These are phyloP conservation scores for Plectranthus barbatus DNA, from an alignment of 257 asterid species.

Conservation along the genomic window DNA sequence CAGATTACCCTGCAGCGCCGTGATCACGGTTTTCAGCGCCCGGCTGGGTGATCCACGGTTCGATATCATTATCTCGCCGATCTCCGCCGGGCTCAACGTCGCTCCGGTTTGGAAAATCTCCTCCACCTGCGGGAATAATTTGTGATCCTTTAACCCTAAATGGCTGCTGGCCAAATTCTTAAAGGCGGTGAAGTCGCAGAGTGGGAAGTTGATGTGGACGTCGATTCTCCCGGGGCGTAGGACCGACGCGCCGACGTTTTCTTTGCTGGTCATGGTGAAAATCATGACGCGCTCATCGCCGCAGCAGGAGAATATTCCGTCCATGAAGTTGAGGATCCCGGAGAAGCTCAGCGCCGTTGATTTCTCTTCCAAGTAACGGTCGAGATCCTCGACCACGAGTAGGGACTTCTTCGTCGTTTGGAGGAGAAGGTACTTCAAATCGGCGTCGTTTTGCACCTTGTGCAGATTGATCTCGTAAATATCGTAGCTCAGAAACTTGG, in stretches of 20 bases:
- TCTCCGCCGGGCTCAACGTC: constrained; percentile 74
- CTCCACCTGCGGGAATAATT: constrained; percentile 67
- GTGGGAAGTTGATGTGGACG: constrained; percentile 70
- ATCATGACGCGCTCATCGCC: constrained; percentile 84
- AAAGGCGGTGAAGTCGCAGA: constrained; percentile 71
- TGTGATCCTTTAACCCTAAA: constrained; percentile 72
- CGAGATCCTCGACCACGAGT: constrained; percentile 77
- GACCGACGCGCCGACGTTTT: constrained; percentile 43
- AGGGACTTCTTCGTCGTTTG: constrained; percentile 67
- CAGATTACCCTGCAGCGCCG: constrained; percentile 55
- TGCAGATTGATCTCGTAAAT: constrained; percentile 67
- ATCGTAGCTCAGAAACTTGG: constrained; percentile 60
- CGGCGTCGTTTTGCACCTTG: constrained; percentile 58
- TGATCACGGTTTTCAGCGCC: constrained; percentile 66
- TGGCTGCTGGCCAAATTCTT: constrained; percentile 62
- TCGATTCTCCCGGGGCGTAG: constrained; percentile 88
- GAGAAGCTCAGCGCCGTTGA: constrained; percentile 48
- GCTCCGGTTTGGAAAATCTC: constrained; percentile 75
- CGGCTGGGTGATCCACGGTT: constrained; percentile 83
- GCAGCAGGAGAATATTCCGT: constrained; percentile 77
- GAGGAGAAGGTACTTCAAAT: constrained; percentile 53
- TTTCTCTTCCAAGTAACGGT: constrained; percentile 47
- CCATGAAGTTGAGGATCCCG: constrained; percentile 83
- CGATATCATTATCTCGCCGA: constrained; percentile 76
- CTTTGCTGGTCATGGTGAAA: constrained; percentile 64